Conservation (phyloP, 2,329 filamentous ascomycete genomes). For the Akanthomyces uredinophilus region DNA sequence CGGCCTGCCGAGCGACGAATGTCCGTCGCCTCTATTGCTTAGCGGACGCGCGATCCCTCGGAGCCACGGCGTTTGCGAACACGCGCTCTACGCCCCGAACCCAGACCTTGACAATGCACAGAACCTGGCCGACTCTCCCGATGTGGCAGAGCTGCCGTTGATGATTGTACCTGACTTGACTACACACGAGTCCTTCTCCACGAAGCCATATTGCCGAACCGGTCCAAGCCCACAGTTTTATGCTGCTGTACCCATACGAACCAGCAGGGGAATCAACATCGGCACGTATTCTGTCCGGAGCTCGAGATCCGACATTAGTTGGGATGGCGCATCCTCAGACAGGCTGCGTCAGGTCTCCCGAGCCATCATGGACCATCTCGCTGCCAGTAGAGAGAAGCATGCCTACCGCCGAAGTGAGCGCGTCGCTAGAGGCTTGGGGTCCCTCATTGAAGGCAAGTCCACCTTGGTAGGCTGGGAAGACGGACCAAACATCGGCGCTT, state of each 20-base stretch:
- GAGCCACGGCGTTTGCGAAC: slow-evolving; percentile 25
- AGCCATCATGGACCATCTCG: slow-evolving; percentile 33
- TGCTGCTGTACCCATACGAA: slow-evolving; percentile 37
- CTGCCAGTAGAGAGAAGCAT: slow-evolving; percentile 24
- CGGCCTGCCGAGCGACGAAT: slow-evolving; percentile 13
- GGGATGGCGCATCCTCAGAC: slow-evolving; percentile 24
- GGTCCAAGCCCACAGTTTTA: slow-evolving; percentile 30
- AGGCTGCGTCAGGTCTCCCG: slow-evolving; percentile 25
- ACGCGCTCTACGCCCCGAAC: background rate
- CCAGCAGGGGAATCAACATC: slow-evolving; percentile 36
- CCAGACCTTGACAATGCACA: too few species aligned
- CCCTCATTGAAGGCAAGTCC: slow-evolving; percentile 31
- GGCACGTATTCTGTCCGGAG: slow-evolving; percentile 34
- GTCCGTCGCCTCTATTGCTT: slow-evolving; percentile 21
- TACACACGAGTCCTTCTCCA: background rate
- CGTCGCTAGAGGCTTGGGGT: slow-evolving; percentile 33
- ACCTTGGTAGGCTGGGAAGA: slow-evolving; percentile 25
- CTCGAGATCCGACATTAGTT: slow-evolving; percentile 13
- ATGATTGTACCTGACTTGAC: too few species aligned
- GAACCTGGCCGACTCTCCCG: too few species aligned
- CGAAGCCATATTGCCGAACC: slow-evolving; percentile 21
- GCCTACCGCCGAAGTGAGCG: slow-evolving; percentile 28
- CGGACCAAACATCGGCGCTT: slow-evolving; percentile 2
- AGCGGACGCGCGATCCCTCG: slow-evolving; percentile 30
- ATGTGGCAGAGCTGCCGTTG: too few species aligned